phyloP scores from a whole-genome alignment of 441 rosid species.

The Bruguiera hainesii region DNA sequence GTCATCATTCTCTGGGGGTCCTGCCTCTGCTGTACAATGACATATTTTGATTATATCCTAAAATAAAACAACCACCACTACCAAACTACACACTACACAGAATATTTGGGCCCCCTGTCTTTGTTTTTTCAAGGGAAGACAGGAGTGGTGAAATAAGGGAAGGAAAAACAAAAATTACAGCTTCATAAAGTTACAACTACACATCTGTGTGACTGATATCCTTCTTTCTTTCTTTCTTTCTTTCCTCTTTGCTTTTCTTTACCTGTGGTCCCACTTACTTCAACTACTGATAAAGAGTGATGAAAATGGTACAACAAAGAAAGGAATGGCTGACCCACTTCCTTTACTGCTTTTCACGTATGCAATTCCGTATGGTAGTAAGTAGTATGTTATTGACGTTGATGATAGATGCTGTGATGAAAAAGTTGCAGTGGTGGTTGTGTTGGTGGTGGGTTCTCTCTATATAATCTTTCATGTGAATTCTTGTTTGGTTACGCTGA shows the following conservation, averaged over 20 bases:
- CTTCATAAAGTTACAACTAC: slow-evolving; percentile 38
- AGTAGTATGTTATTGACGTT: slow-evolving; percentile 30
- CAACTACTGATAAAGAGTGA: slow-evolving; percentile 33
- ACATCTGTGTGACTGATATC: slow-evolving; percentile 17
- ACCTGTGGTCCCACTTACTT: slow-evolving; percentile 39
- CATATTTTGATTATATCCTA: slow-evolving; percentile 23
- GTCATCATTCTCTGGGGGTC: background rate
- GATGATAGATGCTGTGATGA: slow-evolving; percentile 5
- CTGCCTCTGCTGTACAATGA: slow-evolving; percentile 30
- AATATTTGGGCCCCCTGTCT: slow-evolving; percentile 5
- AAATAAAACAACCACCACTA: slow-evolving; percentile 23
- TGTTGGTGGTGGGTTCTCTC: slow-evolving; percentile 34
- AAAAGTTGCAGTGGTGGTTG: background rate
- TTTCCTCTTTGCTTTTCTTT: slow-evolving; percentile 12
- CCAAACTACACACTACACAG: background rate
- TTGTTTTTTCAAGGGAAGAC: slow-evolving; percentile 33
- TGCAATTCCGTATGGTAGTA: slow-evolving; percentile 48
- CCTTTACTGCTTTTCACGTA: slow-evolving; percentile 39
- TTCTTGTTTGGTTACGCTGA: slow-evolving; percentile 33
- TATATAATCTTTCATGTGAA: slow-evolving; percentile 34
- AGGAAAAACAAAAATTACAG: slow-evolving; percentile 21
- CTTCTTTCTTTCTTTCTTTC: slow-evolving; percentile 7
- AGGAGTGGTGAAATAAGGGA: slow-evolving; percentile 12
- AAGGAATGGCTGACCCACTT: slow-evolving; percentile 46
- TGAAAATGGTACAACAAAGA: slow-evolving; percentile 34